These are phyloP conservation scores for Ophiostoma triangulosporum DNA, from an alignment of 2,329 filamentous ascomycete species.

Conservation along the genomic window DNA sequence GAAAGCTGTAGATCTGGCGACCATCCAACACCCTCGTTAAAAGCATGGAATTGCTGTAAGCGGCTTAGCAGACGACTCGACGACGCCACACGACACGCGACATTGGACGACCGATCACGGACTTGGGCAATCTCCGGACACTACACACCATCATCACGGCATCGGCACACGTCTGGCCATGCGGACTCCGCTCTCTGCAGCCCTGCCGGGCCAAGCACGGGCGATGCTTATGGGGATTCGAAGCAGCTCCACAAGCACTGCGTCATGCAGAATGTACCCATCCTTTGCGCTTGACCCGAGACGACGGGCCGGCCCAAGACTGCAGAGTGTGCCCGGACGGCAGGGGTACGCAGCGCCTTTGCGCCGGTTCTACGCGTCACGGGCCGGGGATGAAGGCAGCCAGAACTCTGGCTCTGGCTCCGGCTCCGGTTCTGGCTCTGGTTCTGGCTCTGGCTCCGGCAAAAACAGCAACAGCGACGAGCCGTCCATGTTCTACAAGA, in stretches of 20 bases:
- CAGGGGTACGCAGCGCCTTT: background rate
- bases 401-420: background rate
- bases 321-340: background rate
- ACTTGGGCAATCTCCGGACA: background rate
- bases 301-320: background rate
- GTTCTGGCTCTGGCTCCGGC: background rate
- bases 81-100: background rate
- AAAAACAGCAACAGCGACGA: background rate
- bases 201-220: background rate
- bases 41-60: conserved; percentile 8
- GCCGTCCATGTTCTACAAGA: conserved; percentile 29
- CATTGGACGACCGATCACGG: background rate
- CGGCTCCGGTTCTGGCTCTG: background rate
- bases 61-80: background rate
- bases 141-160: background rate
- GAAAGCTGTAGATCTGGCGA: background rate
- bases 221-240: background rate
- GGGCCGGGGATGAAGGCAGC: background rate
- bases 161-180: background rate
- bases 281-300: background rate
- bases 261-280: background rate
- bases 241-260: background rate
- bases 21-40: background rate
- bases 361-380: background rate
- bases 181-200: background rate